phyloP scores from a whole-genome alignment of 2,329 filamentous ascomycete species.

The Zasmidium cellare region DNA sequence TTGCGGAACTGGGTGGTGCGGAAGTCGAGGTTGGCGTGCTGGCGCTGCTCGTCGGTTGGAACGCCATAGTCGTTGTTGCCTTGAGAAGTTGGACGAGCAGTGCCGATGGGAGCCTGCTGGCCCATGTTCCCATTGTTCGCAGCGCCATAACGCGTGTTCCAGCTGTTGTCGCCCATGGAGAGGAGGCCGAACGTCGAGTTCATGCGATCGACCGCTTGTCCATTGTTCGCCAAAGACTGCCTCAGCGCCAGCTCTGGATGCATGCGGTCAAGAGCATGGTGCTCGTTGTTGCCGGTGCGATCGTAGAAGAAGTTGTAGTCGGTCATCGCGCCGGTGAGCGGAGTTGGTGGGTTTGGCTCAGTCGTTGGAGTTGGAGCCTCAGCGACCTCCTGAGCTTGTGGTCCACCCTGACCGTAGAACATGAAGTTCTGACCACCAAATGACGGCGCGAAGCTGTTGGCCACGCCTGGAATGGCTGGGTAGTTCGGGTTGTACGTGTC shows the following conservation, averaged over 20 bases:
- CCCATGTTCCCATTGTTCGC: neutral
- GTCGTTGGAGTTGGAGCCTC: neutral
- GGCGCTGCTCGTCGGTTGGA: neutral
- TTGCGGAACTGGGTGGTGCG: neutral
- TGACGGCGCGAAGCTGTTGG: slow-evolving; percentile 30
- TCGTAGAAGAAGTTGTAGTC: slow-evolving; percentile 25
- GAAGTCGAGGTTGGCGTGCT: neutral
- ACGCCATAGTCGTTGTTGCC: slow-evolving; percentile 7
- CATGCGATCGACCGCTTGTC: neutral
- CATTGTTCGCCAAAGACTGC: neutral
- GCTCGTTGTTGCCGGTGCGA: slow-evolving; percentile 10
- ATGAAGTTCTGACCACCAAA: slow-evolving; percentile 10
- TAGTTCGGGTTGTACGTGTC: slow-evolving; percentile 37
- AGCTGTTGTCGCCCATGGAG: neutral
- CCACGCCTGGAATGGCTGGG: slow-evolving; percentile 32
- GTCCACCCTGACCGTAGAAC: slow-evolving; percentile 6
- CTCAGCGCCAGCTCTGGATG: neutral
- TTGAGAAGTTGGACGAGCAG: slow-evolving; percentile 14
- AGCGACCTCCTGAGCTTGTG: neutral
- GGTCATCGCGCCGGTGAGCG: slow-evolving; percentile 7
- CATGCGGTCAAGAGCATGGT: neutral
- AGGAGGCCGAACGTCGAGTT: neutral
- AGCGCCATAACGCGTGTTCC: neutral
- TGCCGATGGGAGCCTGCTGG: slow-evolving; percentile 12
- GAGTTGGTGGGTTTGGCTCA: slow-evolving; percentile 6